Evolutionary conservation across 1,284 basidiomycete genomes (phyloP), one percentile per base, ranked within the genome.

Genomic region (Tilletia caries): DNA sequence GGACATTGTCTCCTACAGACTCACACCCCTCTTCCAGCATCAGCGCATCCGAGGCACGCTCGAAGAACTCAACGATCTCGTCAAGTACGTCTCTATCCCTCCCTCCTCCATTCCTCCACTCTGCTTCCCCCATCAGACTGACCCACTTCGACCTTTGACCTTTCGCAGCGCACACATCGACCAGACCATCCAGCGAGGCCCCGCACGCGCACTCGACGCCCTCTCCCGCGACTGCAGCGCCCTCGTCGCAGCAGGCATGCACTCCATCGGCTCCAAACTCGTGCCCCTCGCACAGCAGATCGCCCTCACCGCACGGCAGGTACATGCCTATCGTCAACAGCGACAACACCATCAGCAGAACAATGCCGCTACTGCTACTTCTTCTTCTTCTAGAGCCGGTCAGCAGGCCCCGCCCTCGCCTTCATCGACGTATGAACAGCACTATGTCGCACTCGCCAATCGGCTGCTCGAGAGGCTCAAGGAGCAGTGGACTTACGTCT

Each of bases 401-500:
- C n/a, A n/a, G 20, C 48, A 50, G 20, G 6, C 48, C 20, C 48
- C 18, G 12, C 13, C 48, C 13, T 50, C 48, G 48, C 48, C 48
- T n/a, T 50, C 48, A 18, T 50, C 48, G 48, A 50, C 48, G 23
- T 50, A 50, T 25, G 48, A 50, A 25, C 48, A 50, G 23, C 48
- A 50, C 48, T 50, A 50, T 18, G 48, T 50, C 6, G 48, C 48
- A 50, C 20, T 50, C 12, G 48, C 48, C 1, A 50, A 50, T 50
- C 48, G 48, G 48, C 48, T 50, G 1, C 20, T 50, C 12, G 48
- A 50, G 23, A 8, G 48, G 1, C 48, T 50, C 13, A 50, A 25
- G 23, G 48, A 50, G 20, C 48, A 50, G 48, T 50, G 48, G 48
- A 50, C 48, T 13, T 50, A 50, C 23, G 48, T 50, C 48, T 50